Evolutionary conservation across 495 filamentous ascomycete genomes (phyloP).

Genomic region (Bombardia bombarda): DNA sequence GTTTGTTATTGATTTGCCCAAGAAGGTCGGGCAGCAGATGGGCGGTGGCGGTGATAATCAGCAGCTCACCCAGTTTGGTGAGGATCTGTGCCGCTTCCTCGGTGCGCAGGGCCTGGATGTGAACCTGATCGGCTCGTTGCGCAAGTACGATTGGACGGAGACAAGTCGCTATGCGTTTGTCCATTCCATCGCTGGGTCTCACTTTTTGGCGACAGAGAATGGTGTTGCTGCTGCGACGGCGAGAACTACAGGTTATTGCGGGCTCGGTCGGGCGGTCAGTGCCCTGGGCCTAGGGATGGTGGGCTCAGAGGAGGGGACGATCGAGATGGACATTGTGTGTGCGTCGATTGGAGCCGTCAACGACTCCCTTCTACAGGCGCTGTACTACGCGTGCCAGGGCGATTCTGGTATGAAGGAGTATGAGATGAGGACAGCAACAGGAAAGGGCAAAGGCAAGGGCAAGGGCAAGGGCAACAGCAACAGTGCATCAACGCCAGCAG

Average conservation of each 20-base stretch:
- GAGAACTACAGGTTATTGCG: conserved; percentile 54
- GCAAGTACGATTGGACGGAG: conserved; percentile 65
- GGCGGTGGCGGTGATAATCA: conserved; percentile 17
- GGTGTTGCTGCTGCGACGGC: no score
- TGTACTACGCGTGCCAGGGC: conserved; percentile 72
- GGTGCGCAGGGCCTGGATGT: conserved; percentile 56
- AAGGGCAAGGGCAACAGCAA: no score
- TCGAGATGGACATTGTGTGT: conserved; percentile 59
- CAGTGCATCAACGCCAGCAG: no score
- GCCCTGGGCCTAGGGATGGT: conserved; percentile 54
- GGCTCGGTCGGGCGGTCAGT: conserved; percentile 54
- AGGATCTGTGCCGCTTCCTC: conserved; percentile 65
- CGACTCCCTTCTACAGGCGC: conserved; percentile 52
- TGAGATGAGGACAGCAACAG: conserved; percentile 29
- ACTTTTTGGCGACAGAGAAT: no score
- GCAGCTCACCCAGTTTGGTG: conserved; percentile 52
- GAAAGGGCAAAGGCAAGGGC: conserved; percentile 15
- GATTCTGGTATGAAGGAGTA: conserved; percentile 54
- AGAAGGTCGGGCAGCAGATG: no score
- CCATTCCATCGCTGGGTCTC: no score
- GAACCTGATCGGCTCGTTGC: conserved; percentile 49
- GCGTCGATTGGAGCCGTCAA: conserved; percentile 76
- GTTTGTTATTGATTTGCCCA: conserved; percentile 80
- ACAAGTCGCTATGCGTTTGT: conserved; percentile 68
- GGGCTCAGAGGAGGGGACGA: conserved; percentile 25